Evolutionary conservation across 1,284 basidiomycete species (phyloP).

Genomic region (Ustilago lituana): DNA sequence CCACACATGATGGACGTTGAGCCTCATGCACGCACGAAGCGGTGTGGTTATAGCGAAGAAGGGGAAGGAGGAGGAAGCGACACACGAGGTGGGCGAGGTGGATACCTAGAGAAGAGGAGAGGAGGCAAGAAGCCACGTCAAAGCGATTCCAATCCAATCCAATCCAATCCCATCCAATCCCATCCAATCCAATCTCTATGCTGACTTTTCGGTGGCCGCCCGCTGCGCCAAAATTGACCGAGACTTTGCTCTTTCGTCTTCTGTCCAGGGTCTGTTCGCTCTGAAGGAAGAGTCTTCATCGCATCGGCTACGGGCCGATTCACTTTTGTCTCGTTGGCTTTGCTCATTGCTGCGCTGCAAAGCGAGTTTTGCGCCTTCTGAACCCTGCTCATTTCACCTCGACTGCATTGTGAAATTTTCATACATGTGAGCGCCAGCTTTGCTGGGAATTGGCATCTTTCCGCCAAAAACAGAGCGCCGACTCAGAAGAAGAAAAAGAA

Average conservation of each 20-base stretch:
- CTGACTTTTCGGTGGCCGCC: no score
- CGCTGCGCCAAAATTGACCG: no score
- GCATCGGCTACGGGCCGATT: slow-evolving; percentile 6
- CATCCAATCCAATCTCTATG: no score
- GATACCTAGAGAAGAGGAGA: slow-evolving; percentile 38
- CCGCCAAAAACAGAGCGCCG: no score
- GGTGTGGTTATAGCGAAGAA: not conserved
- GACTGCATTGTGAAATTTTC: no score
- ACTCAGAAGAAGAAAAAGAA: no score
- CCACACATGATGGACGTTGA: slow-evolving; percentile 59
- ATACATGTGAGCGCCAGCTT: no score
- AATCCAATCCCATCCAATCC: no score
- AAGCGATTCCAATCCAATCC: not conserved
- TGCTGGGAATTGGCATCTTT: no score
- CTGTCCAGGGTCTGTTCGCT: not conserved
- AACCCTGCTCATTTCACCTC: no score
- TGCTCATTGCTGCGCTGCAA: no score
- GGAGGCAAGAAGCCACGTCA: slow-evolving; percentile 15
- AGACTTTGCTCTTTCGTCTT: not conserved
- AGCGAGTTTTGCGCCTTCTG: no score
- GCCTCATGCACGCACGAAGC: not conserved
- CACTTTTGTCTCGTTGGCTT: not conserved
- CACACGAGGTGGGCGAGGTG: slow-evolving; percentile 26
- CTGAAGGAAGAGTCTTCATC: not conserved
- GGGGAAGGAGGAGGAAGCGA: slow-evolving; percentile 20